Conservation (phyloP, 495 filamentous ascomycete species). For the Talaromyces ruber region DNA sequence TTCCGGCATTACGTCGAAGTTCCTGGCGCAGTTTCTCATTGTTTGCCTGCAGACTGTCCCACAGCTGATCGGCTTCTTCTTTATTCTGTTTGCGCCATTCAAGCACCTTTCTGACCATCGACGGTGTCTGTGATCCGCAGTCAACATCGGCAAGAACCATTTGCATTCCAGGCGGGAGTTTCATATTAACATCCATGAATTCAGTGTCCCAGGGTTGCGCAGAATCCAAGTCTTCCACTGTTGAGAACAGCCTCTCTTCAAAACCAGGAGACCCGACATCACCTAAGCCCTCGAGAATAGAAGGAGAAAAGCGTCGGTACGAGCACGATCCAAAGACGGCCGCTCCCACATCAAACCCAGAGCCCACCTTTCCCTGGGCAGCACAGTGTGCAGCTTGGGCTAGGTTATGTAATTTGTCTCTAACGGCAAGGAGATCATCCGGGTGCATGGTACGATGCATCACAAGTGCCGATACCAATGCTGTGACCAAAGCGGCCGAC, state of each 20-base stretch:
- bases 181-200: conserved; percentile 53
- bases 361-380: conserved; percentile 92
- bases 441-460: conserved; percentile 70
- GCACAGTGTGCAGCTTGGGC: conserved; percentile 91
- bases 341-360: conserved; percentile 91
- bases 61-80: conserved; percentile 58
- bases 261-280: conserved; percentile 58
- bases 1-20: conserved; percentile 38
- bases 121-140: conserved; percentile 85
- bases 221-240: conserved; percentile 52
- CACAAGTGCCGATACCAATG: conserved; percentile 68
- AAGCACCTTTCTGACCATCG: conserved; percentile 89
- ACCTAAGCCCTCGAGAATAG: conserved; percentile 56
- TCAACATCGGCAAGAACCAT: conserved; percentile 94
- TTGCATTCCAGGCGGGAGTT: conserved; percentile 56
- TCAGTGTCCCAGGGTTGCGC: conserved; percentile 66
- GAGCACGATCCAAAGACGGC: conserved; percentile 85
- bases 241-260: conserved; percentile 46
- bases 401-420: conserved; percentile 72
- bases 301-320: conserved; percentile 85
- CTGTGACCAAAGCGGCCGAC: conserved; percentile 89
- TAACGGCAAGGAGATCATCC: conserved; percentile 42
- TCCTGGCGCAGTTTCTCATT: conserved; percentile 65
- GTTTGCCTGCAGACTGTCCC: conserved; percentile 60
- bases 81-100: conserved; percentile 66